phyloP scores from a whole-genome alignment of 2,329 filamentous ascomycete genomes.

The Claviceps lovelessii region DNA sequence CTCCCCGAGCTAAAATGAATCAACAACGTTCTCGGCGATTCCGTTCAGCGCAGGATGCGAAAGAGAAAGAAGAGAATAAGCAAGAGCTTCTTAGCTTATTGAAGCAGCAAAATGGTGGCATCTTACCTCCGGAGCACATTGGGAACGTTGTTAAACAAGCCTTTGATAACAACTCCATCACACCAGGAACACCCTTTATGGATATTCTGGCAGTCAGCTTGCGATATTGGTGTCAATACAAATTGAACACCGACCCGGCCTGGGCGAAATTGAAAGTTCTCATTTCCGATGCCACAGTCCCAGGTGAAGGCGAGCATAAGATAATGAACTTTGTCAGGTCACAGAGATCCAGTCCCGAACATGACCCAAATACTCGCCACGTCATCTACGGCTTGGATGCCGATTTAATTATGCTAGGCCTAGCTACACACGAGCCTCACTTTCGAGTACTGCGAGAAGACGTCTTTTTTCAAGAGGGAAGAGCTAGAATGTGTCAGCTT shows the following conservation, averaged over 20 bases:
- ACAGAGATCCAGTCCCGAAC: conserved; percentile 75
- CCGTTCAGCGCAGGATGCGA: conserved; percentile 82
- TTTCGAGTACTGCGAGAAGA: conserved; percentile 94
- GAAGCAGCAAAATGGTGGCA: conserved; percentile 59
- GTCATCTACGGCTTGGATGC: conserved; percentile 97
- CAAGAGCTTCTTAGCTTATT: conserved; percentile 75
- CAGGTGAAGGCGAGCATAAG: conserved; percentile 96
- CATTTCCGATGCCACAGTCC: conserved; percentile 94
- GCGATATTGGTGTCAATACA: conserved; percentile 95
- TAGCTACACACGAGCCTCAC: conserved; percentile 93
- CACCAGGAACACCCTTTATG: conserved; percentile 97
- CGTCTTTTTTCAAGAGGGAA: conserved; percentile 83
- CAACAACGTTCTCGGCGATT: conserved; percentile 95
- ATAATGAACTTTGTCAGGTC: conserved; percentile 98
- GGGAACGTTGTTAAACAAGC: conserved; percentile 65
- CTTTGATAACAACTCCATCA: conserved; percentile 80
- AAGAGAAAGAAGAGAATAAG: conserved; percentile 86
- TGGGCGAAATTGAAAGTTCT: conserved; percentile 96
- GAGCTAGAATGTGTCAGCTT: conserved; percentile 65
- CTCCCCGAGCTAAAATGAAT: conserved; percentile 98
- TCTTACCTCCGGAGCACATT: conserved; percentile 44
- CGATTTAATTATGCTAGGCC: conserved; percentile 94
- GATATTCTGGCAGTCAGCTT: conserved; percentile 80
- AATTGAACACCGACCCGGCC: conserved; percentile 87
- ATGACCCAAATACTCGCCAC: conserved; percentile 92